These are phyloP conservation scores for Cenchrus fungigraminus DNA, from an alignment of 176 grass and related monocot species.

Conservation along the genomic window DNA sequence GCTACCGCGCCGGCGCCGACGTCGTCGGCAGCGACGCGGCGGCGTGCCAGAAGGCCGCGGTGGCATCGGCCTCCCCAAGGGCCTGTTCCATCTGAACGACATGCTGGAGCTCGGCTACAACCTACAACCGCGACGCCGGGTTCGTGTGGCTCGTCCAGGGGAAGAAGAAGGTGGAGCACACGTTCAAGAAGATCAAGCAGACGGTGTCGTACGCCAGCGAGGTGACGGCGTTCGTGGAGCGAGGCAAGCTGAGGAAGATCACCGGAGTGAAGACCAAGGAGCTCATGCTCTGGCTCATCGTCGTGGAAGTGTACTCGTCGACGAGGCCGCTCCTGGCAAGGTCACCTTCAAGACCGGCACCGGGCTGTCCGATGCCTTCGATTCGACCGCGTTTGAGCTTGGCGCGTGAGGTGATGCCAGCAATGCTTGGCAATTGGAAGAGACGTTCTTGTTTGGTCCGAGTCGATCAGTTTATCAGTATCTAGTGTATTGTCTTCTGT, in stretches of 20 bases:
- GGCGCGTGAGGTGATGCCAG: too few species aligned
- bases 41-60: neutral
- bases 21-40: neutral
- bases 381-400: neutral
- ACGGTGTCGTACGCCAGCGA: neutral
- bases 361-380: neutral
- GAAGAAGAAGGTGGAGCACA: conserved; percentile 3
- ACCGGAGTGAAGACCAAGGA: neutral
- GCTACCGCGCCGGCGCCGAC: conserved; percentile 4
- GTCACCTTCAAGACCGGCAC: conserved; percentile 19
- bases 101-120: conserved; percentile 17
- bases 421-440: too few species aligned
- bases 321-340: neutral
- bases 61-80: neutral
- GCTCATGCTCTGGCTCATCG: conserved; percentile 11
- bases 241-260: conserved; percentile 6
- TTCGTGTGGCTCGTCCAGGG: conserved; percentile 21
- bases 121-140: neutral
- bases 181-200: conserved; percentile 38
- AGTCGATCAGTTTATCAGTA: neutral
- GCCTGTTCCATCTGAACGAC: neutral
- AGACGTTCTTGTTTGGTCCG: neutral
- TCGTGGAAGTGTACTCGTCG: conserved; percentile 1
- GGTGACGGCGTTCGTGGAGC: neutral
- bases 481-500: neutral